Evolutionary conservation across 1,284 basidiomycete genomes (phyloP).

Genomic region (Malassezia vespertilionis): DNA sequence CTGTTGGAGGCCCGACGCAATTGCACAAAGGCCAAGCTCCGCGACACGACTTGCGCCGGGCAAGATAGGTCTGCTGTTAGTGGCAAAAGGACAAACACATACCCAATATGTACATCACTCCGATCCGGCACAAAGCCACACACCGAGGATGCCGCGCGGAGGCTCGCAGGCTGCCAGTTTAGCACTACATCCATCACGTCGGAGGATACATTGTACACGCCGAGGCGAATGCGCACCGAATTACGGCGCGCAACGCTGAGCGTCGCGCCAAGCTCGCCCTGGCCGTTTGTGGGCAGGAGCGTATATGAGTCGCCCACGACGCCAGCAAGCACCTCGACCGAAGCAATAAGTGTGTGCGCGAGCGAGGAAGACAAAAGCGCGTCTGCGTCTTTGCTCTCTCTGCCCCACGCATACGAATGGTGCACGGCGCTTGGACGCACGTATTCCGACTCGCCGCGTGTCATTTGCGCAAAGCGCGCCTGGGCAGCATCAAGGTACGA

Average conservation of each 20-base stretch:
- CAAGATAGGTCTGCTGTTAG: neutral
- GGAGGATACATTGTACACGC: constrained; percentile 7
- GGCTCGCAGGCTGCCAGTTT: neutral
- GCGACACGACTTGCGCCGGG: neutral
- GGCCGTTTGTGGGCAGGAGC: too few species aligned
- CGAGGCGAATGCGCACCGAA: neutral
- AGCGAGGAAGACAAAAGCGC: too few species aligned
- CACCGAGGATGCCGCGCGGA: neutral
- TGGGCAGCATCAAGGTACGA: neutral
- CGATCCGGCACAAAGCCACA: neutral
- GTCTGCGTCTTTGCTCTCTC: too few species aligned
- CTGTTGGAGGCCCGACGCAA: constrained; percentile 3
- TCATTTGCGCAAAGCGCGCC: too few species aligned
- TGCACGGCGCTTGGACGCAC: neutral
- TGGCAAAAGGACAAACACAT: neutral
- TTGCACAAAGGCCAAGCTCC: neutral
- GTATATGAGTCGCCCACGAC: too few species aligned
- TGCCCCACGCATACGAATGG: neutral
- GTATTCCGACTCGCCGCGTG: neutral
- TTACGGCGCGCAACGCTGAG: neutral
- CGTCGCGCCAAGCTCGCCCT: too few species aligned
- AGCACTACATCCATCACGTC: neutral
- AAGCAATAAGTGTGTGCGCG: too few species aligned
- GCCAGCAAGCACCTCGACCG: too few species aligned
- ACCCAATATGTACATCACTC: neutral